A percentile compares a stretch with the other conserved stretches of the same genome.
These are phyloP conservation scores for Coprinellus micaceus DNA, from an alignment of 768 basidiomycete genomes.

Conservation along the genomic window DNA sequence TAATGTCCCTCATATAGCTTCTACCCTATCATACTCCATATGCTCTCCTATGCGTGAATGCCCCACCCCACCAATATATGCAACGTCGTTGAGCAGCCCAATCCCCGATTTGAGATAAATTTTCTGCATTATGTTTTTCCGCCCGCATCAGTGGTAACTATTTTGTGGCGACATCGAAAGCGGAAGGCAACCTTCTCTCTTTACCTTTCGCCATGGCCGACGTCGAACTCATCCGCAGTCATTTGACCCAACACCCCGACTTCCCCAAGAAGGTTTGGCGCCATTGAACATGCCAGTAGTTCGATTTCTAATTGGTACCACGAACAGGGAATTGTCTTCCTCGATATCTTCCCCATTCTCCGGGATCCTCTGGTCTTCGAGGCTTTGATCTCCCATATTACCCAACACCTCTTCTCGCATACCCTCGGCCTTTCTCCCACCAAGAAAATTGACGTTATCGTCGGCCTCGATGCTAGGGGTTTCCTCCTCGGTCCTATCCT, in stretches of 20 bases:
- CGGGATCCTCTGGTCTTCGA: constrained; percentile 85
- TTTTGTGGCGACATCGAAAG: background rate
- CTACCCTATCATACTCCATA: constrained; percentile 29
- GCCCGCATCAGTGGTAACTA: constrained; percentile 1
- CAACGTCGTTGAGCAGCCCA: constrained; percentile 7
- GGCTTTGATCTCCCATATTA: constrained; percentile 83
- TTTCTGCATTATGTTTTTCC: background rate
- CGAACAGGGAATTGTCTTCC: constrained; percentile 81
- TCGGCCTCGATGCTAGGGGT: constrained; percentile 93
- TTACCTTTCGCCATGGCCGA: constrained; percentile 55
- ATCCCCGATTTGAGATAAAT: background rate
- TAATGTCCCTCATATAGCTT: constrained; percentile 50
- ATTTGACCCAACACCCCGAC: constrained; percentile 61
- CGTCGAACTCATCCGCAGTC: constrained; percentile 62
- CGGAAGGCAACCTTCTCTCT: constrained; percentile 9
- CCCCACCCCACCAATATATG: constrained; percentile 25
- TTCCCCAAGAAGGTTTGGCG: constrained; percentile 84
- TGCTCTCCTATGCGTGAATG: constrained; percentile 19
- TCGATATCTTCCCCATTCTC: constrained; percentile 94
- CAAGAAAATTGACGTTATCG: constrained; percentile 84
- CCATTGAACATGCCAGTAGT: background rate
- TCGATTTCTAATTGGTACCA: background rate
- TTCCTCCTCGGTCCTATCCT: constrained; percentile 93
- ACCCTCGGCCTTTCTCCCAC: constrained; percentile 58
- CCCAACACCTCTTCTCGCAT: constrained; percentile 79